Percentiles rank a stretch among this genome's conserved stretches.
Conservation (phyloP, 2,329 filamentous ascomycete genomes). For the Shiraia sp. region DNA sequence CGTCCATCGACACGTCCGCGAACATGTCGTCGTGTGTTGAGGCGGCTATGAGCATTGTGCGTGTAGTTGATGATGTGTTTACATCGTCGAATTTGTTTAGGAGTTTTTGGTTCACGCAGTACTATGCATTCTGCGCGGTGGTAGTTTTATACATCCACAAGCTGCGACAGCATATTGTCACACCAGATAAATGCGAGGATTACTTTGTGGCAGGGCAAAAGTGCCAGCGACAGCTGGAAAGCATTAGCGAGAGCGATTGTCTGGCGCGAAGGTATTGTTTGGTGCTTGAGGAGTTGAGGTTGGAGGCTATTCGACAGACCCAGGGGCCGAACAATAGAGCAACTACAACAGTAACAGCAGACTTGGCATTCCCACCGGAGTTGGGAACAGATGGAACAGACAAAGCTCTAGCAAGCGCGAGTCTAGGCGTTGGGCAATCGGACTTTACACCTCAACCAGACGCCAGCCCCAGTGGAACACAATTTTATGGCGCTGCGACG, state of each 20-base stretch:
- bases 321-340: background rate
- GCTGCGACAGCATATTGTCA: slow-evolving; percentile 53
- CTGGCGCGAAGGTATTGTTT: slow-evolving; percentile 54
- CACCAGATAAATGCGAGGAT: slow-evolving; percentile 53
- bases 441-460: background rate
- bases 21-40: slow-evolving; percentile 52
- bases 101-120: slow-evolving; percentile 58
- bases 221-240: slow-evolving; percentile 45
- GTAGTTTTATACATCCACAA: slow-evolving; percentile 59
- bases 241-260: slow-evolving; percentile 36
- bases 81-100: slow-evolving; percentile 49
- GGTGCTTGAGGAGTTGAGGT: slow-evolving; percentile 57
- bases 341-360: background rate
- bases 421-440: background rate
- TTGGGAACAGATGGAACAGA: background rate
- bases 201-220: slow-evolving; percentile 51
- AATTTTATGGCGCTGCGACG: slow-evolving; percentile 10
- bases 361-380: background rate
- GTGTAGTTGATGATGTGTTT: slow-evolving; percentile 50
- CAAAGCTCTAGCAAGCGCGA: background rate
- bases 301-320: slow-evolving; percentile 45
- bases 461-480: slow-evolving; percentile 7
- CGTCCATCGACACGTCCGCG: slow-evolving; percentile 21
- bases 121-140: slow-evolving; percentile 59
- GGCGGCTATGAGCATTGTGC: slow-evolving; percentile 53